Evolutionary conservation across 768 basidiomycete genomes (phyloP), one percentile per base, ranked within the genome.

Genomic region (Mrakia gelida): DNA sequence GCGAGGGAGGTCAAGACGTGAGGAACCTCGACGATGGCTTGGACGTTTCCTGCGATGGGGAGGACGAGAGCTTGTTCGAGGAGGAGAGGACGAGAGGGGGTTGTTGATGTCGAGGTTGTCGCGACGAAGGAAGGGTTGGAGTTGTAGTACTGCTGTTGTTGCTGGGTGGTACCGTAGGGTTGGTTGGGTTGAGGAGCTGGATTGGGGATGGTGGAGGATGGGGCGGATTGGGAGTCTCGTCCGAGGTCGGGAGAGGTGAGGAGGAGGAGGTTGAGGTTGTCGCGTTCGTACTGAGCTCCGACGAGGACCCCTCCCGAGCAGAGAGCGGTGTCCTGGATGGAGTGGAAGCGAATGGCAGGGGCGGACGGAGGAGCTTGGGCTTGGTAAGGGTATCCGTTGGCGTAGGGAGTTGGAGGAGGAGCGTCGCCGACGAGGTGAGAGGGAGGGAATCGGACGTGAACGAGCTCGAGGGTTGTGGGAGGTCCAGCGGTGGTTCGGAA

Each of bases 391-490:
- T 83, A 8, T 80, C 49, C 73, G 34, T 34, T 26, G 41, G 79
- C 56, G 49, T 59, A 82, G 81, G 72, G 81, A 71, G 75, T 75
- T 62, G 78, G 62, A 38, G 87, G 80, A 87, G 87, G 52, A 87
- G 85, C 80, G 59, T 91, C 88, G 43, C 93, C 86, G 83, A 80
- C 34, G 71, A 78, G 82, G 67, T 90, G 91, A 61, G 88, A 84
- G 1, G 92, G 92, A 56, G 92, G 91, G 34, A 93, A 86, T 79
- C 94, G 90, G 61, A 96, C 90, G 82, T 95, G 93, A 54, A 88
- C 82, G 49, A 95, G 87, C 80, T 91, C 89, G 54, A 94, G 86
- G 54, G 87, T 68, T 84, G 34, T 89, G 3, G 81, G 79, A 30
- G 81, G 80, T 79, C 81, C 79, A 49, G 18, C 62, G 71, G 77